Evolutionary conservation across 2,329 filamentous ascomycete species (phyloP).

Genomic region (Harringtonia aguacate): DNA sequence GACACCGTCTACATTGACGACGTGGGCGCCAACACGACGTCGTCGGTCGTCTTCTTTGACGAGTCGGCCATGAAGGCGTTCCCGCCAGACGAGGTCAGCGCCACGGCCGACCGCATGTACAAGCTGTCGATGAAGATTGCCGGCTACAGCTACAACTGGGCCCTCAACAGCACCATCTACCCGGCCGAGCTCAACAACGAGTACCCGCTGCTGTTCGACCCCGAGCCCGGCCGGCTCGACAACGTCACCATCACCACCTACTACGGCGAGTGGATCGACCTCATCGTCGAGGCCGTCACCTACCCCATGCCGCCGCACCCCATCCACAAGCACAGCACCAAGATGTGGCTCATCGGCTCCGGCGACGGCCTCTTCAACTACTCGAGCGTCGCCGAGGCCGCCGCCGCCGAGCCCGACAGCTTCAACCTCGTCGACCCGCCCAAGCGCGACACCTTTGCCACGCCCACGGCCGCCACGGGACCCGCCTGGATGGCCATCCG

Average conservation of each 20-base stretch:
- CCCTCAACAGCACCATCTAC: constrained; percentile 35
- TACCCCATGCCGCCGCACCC: constrained; percentile 44
- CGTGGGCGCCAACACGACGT: constrained; percentile 30
- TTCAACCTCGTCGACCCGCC: constrained; percentile 50
- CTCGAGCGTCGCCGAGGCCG: constrained; percentile 40
- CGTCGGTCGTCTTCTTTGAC: constrained; percentile 31
- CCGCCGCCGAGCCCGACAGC: constrained; percentile 28
- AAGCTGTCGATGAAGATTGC: constrained; percentile 28
- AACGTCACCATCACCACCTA: constrained; percentile 38
- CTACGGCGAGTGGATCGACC: constrained; percentile 41
- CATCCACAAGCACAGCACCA: constrained; percentile 54
- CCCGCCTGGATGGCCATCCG: constrained; percentile 38
- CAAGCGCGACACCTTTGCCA: constrained; percentile 37
- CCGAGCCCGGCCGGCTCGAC: constrained; percentile 19
- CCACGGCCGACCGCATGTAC: constrained; percentile 33
- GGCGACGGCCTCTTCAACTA: constrained; percentile 41
- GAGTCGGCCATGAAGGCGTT: constrained; percentile 32
- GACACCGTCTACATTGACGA: constrained; percentile 32
- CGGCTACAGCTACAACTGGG: constrained; percentile 40
- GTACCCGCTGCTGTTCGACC: constrained; percentile 35
- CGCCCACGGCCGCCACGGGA: constrained; percentile 19
- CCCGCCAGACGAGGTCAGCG: constrained; percentile 31
- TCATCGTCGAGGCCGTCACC: constrained; percentile 35
- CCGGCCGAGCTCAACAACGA: constrained; percentile 23
- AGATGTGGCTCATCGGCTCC: constrained; percentile 44